phyloP scores from a whole-genome alignment of 1,284 basidiomycete species.

The Anthracocystis panici-leucophaei region DNA sequence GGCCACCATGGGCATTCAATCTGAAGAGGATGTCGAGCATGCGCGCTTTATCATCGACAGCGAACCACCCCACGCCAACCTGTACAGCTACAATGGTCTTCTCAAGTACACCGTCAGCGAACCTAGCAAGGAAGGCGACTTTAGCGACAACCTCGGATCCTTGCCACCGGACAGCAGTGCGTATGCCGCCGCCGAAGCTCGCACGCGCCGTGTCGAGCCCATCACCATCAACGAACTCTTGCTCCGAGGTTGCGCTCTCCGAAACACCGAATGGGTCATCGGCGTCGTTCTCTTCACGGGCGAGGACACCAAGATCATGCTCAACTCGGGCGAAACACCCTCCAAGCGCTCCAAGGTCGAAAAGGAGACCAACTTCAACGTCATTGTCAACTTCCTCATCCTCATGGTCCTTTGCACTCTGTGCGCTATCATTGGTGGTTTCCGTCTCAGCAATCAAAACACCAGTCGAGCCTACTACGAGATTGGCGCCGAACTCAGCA shows the following conservation, averaged over 20 bases:
- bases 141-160: conserved; percentile 29
- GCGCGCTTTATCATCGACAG: conserved; percentile 88
- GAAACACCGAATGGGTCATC: conserved; percentile 94
- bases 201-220: conserved; percentile 70
- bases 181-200: conserved; percentile 50
- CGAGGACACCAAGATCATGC: conserved; percentile 96
- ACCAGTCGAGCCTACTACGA: conserved; percentile 81
- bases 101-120: conserved; percentile 75
- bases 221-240: conserved; percentile 92
- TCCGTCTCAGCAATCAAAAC: conserved; percentile 76
- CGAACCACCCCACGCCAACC: conserved; percentile 91
- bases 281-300: conserved; percentile 95
- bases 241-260: conserved; percentile 88
- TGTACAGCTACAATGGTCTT: conserved; percentile 90
- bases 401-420: conserved; percentile 83
- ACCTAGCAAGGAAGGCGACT: conserved; percentile 46
- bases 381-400: conserved; percentile 90
- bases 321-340: conserved; percentile 83
- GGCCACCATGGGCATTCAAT: conserved; percentile 81
- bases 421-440: conserved; percentile 79
- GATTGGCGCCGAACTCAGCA: conserved; percentile 38
- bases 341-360: conserved; percentile 96
- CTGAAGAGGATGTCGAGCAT: conserved; percentile 91
- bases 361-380: conserved; percentile 98
- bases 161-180: conserved; percentile 50